These are phyloP conservation scores for Borealophlyctis nickersoniae DNA, from an alignment of 192 early-diverging fungal species.

Conservation along the genomic window DNA sequence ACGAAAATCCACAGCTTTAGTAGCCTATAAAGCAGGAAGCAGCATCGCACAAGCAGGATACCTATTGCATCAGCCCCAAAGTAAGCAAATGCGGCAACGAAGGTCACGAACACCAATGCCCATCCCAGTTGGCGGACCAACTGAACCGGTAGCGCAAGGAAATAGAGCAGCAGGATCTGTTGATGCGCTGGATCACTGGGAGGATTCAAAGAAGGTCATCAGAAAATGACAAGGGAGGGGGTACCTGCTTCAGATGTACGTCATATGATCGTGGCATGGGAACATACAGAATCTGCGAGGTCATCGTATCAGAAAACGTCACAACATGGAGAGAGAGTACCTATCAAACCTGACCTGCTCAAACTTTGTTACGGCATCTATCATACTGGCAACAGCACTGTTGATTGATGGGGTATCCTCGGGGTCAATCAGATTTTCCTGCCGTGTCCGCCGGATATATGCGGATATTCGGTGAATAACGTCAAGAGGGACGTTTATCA, in stretches of 20 bases:
- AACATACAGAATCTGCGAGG: conserved; percentile 41
- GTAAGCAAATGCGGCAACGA: conserved; percentile 61
- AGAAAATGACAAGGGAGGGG: no score
- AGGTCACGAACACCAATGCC: conserved; percentile 59
- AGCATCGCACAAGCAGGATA: not conserved
- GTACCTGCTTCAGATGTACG: conserved; percentile 73
- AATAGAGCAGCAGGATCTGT: conserved; percentile 57
- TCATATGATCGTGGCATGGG: conserved; percentile 81
- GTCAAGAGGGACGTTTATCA: conserved; percentile 40
- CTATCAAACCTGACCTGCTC: conserved; percentile 23
- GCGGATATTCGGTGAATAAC: conserved; percentile 34
- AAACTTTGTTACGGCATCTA: conserved; percentile 37
- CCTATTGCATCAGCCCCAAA: conserved; percentile 66
- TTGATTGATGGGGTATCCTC: conserved; percentile 25
- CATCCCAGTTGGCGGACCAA: conserved; percentile 50
- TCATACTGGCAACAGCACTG: conserved; percentile 22
- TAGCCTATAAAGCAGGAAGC: not conserved
- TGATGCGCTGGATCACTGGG: no score
- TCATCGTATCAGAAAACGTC: not conserved
- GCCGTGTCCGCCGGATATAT: conserved; percentile 30
- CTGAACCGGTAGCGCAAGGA: conserved; percentile 73
- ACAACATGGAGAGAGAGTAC: not conserved
- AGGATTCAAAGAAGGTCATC: no score
- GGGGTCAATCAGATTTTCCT: conserved; percentile 12
- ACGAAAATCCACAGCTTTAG: no score